phyloP scores from a whole-genome alignment of 176 grass and related monocot species.

The Aegilops speltoides region DNA sequence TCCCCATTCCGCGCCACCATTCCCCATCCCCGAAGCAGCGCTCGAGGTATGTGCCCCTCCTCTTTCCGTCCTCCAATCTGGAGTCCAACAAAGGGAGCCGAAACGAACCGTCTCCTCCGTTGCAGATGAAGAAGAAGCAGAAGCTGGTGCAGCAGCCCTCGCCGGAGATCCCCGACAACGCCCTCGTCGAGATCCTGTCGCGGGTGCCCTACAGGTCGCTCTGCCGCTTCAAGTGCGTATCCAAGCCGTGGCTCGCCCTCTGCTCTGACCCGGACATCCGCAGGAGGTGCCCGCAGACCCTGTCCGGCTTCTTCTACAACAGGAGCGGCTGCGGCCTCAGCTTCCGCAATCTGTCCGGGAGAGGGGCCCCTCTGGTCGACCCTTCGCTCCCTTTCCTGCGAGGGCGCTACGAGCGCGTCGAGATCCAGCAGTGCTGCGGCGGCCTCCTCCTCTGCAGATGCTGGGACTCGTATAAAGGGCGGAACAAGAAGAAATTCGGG shows the following conservation, averaged over 20 bases:
- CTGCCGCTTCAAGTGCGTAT: conserved; percentile 9
- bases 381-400: not conserved
- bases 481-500: not conserved
- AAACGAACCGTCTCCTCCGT: not conserved
- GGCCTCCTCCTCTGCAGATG: not conserved
- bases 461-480: not conserved
- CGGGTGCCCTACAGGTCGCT: not conserved
- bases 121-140: not conserved
- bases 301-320: conserved; percentile 10
- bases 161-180: not conserved
- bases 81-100: not conserved
- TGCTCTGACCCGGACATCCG: not conserved
- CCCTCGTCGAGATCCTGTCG: not conserved
- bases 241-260: not conserved
- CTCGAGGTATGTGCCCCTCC: not conserved
- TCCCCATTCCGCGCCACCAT: not conserved
- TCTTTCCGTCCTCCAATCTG: not conserved
- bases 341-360: conserved; percentile 17
- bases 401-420: not conserved
- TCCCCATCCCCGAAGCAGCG: not conserved
- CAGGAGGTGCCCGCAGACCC: not conserved
- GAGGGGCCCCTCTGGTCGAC: not conserved
- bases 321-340: not conserved
- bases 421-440: not conserved
- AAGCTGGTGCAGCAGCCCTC: not conserved